Evolutionary conservation across 2,329 filamentous ascomycete genomes (phyloP).

Genomic region (Neobulgaria alba): DNA sequence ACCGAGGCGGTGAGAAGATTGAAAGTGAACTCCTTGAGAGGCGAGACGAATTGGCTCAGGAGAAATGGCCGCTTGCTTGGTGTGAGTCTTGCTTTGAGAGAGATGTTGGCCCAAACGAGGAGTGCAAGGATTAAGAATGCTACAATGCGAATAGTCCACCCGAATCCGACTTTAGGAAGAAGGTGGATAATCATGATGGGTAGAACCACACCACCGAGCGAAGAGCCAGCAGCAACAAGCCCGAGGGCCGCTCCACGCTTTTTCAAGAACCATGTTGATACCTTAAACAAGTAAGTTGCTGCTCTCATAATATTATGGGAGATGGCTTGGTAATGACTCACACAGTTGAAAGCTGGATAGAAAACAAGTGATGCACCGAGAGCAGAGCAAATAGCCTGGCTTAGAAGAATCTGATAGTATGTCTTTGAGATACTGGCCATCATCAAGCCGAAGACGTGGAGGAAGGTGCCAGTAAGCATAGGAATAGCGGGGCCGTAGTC

Average conservation of each 20-base stretch:
- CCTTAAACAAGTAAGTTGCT: too few species aligned
- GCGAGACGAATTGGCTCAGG: slow-evolving; percentile 10
- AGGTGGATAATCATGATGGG: slow-evolving; percentile 28
- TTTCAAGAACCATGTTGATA: slow-evolving; percentile 11
- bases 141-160: slow-evolving; percentile 18
- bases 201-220: slow-evolving; percentile 29
- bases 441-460: slow-evolving; percentile 32
- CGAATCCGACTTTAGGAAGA: slow-evolving; percentile 26
- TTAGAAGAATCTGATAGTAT: slow-evolving; percentile 30
- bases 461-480: slow-evolving; percentile 28
- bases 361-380: slow-evolving; percentile 19
- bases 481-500: too few species aligned
- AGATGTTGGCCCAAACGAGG: slow-evolving; percentile 8
- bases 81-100: slow-evolving; percentile 3
- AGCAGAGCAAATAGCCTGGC: slow-evolving; percentile 21
- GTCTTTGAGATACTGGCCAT: slow-evolving; percentile 25
- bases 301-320: too few species aligned
- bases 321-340: slow-evolving; percentile 13
- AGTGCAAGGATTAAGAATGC: slow-evolving; percentile 21
- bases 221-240: slow-evolving; percentile 25
- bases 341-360: slow-evolving; percentile 18
- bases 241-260: slow-evolving; percentile 18
- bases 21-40: too few species aligned
- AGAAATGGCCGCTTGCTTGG: slow-evolving; percentile 1
- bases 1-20: too few species aligned